phyloP scores from a whole-genome alignment of 306 rosid genomes.

The Pachyrhizus erosus region DNA sequence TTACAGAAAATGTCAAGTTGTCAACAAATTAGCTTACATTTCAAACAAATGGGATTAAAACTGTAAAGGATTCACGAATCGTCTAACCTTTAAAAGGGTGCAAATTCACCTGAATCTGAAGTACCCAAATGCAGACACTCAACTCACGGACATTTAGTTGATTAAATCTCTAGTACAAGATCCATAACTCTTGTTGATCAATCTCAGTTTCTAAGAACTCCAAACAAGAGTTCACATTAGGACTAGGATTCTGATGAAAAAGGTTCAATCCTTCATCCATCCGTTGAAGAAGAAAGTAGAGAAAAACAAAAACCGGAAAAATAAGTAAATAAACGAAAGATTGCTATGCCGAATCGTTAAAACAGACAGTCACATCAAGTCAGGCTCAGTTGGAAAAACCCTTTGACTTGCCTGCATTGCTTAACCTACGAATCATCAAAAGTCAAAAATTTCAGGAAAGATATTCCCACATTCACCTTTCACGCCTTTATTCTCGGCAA shows the following conservation, averaged over 20 bases:
- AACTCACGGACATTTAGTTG: constrained; percentile 12
- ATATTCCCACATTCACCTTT: constrained; percentile 11
- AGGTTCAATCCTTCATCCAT: constrained; percentile 4
- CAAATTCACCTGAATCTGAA: constrained; percentile 35
- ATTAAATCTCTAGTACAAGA: constrained; percentile 28
- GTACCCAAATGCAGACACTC: constrained; percentile 36
- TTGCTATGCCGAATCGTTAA: constrained; percentile 14
- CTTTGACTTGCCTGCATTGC: constrained; percentile 41
- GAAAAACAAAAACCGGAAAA: constrained; percentile 17
- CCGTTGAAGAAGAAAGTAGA: constrained; percentile 21
- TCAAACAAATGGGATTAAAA: not conserved
- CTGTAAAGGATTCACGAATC: not conserved
- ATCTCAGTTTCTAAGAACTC: constrained; percentile 32
- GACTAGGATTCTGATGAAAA: not conserved
- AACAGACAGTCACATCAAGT: constrained; percentile 17
- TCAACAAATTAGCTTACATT: not conserved
- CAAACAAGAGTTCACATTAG: not conserved
- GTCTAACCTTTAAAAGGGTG: constrained; percentile 4
- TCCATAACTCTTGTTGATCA: constrained; percentile 13
- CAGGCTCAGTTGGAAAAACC: constrained; percentile 30
- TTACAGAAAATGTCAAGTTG: not conserved
- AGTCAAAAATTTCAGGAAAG: constrained; percentile 15
- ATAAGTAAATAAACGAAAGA: too few relatives aligned
- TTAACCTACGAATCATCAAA: constrained; percentile 30
- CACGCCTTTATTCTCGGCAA: constrained; percentile 45